These are phyloP conservation scores for Leptographium procerum DNA, from an alignment of 2,329 filamentous ascomycete species.

Conservation along the genomic window DNA sequence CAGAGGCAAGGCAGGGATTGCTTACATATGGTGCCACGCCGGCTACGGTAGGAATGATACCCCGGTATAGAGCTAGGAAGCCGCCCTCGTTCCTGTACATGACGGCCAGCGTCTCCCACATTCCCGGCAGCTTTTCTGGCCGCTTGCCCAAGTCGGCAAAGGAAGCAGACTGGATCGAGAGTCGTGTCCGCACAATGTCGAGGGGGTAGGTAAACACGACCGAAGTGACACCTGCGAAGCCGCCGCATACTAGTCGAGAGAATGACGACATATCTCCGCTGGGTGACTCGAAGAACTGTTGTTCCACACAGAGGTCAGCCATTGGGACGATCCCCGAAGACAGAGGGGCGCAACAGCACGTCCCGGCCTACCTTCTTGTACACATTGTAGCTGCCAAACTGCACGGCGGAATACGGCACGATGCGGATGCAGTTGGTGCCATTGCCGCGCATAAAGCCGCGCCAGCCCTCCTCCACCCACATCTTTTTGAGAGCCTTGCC, in stretches of 20 bases:
- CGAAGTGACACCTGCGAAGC: constrained; percentile 85
- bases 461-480: constrained; percentile 95
- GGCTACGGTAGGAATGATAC: constrained; percentile 85
- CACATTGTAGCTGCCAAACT: constrained; percentile 96
- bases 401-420: constrained; percentile 93
- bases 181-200: constrained; percentile 88
- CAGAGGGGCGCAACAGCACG: background rate
- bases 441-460: constrained; percentile 94
- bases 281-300: constrained; percentile 66
- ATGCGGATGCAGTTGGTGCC: constrained; percentile 98
- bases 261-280: constrained; percentile 63
- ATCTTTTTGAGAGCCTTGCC: constrained; percentile 84
- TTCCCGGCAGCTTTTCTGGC: constrained; percentile 67
- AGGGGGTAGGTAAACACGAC: constrained; percentile 92
- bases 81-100: constrained; percentile 95
- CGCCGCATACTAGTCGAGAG: constrained; percentile 77
- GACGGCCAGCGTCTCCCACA: constrained; percentile 69
- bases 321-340: background rate
- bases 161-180: constrained; percentile 97
- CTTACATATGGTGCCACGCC: constrained; percentile 87
- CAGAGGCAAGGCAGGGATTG: background rate
- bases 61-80: constrained; percentile 74
- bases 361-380: constrained; percentile 69
- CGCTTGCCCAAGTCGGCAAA: constrained; percentile 63
- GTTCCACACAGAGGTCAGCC: background rate